These are phyloP conservation scores for Amanita phalloides DNA, from an alignment of 768 basidiomycete genomes.

Conservation along the genomic window DNA sequence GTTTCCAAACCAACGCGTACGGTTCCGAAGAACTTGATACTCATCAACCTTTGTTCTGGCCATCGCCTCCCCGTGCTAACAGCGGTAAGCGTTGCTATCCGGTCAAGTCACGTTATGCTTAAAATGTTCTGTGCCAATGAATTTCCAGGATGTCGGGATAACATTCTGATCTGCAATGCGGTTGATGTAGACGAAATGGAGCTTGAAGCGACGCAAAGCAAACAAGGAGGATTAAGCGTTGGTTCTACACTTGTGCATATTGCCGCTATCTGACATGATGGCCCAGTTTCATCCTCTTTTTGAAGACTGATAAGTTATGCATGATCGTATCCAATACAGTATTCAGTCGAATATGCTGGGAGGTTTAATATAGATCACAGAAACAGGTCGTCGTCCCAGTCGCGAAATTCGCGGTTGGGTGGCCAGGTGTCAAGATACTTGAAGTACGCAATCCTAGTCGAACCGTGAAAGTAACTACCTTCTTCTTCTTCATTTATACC, in stretches of 20 bases:
- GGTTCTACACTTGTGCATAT: background rate
- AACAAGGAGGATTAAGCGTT: slow-evolving; percentile 18
- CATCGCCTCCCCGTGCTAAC: background rate
- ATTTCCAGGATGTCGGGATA: background rate
- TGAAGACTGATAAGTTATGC: slow-evolving; percentile 26
- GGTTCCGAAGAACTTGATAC: background rate
- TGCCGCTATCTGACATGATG: slow-evolving; percentile 14
- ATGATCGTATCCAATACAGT: background rate
- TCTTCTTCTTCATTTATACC: slow-evolving; percentile 14
- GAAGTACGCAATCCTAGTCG: slow-evolving; percentile 16
- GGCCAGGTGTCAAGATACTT: slow-evolving; percentile 21
- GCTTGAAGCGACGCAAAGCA: slow-evolving; percentile 8
- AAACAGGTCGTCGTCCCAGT: slow-evolving; percentile 22
- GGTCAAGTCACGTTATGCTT: background rate
- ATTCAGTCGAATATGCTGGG: background rate
- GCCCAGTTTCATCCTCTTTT: slow-evolving; percentile 36
- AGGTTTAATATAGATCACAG: slow-evolving; percentile 5
- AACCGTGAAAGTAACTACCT: slow-evolving; percentile 8
- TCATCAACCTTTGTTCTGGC: slow-evolving; percentile 1
- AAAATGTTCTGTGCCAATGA: no score
- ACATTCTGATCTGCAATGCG: background rate
- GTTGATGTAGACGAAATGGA: slow-evolving; percentile 1
- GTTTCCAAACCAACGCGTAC: background rate
- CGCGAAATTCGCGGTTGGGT: slow-evolving; percentile 12
- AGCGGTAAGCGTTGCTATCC: background rate